A percentile compares a stretch with the other conserved stretches of the same genome.
These are phyloP conservation scores for Monilinia fructicola DNA, from an alignment of 2,329 filamentous ascomycete genomes.

Conservation along the genomic window DNA sequence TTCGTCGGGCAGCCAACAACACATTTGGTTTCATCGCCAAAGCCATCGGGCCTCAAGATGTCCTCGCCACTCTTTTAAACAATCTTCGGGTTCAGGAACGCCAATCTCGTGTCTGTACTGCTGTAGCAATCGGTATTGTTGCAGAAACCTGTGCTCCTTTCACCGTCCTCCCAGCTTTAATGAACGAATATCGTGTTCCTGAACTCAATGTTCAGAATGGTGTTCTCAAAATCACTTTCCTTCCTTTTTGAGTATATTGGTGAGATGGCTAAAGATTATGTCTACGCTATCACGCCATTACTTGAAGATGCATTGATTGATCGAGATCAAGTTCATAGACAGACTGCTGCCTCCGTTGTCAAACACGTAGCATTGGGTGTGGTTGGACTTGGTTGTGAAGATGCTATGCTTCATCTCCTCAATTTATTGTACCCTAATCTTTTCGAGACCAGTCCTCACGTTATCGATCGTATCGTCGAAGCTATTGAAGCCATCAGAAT, in stretches of 20 bases:
- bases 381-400: slow-evolving; percentile 95
- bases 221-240: slow-evolving; percentile 93
- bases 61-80: slow-evolving; percentile 91
- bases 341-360: slow-evolving; percentile 93
- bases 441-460: slow-evolving; percentile 96
- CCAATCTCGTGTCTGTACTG: slow-evolving; percentile 96
- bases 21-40: slow-evolving; percentile 99
- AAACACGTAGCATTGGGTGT: slow-evolving; percentile 97
- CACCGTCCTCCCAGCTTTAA: slow-evolving; percentile 94
- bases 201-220: slow-evolving; percentile 99
- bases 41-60: slow-evolving; percentile 96
- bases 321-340: slow-evolving; percentile 94
- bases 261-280: slow-evolving; percentile 99
- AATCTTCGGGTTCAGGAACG: slow-evolving; percentile 96
- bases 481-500: slow-evolving; percentile 95
- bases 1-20: slow-evolving; percentile 96
- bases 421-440: slow-evolving; percentile 96
- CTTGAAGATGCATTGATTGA: slow-evolving; percentile 97
- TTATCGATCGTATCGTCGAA: slow-evolving; percentile 96
- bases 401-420: slow-evolving; percentile 96
- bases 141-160: slow-evolving; percentile 98
- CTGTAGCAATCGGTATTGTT: slow-evolving; percentile 96
- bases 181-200: slow-evolving; percentile 99
- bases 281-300: slow-evolving; percentile 94
- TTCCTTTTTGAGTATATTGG: slow-evolving; percentile 99